These are phyloP conservation scores for Silene latifolia DNA, from an alignment of 148 eudicot species.

Conservation along the genomic window DNA sequence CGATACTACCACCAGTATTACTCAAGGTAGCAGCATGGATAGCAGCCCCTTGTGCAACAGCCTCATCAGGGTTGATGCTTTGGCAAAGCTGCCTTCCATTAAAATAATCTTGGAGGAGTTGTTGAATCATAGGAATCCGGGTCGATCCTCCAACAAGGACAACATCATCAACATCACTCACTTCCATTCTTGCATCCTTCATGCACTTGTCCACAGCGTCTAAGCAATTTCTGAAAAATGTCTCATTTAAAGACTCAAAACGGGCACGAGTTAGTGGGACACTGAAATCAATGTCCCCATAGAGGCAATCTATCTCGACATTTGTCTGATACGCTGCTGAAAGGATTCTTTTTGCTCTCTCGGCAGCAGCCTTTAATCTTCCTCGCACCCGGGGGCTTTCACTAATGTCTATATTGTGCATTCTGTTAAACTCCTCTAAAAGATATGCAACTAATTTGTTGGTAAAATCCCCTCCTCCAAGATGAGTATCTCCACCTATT, in stretches of 20 bases:
- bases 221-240: not conserved
- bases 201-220: constrained; percentile 1
- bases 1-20: not conserved
- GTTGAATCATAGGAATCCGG: constrained; percentile 6
- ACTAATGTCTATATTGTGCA: not conserved
- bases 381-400: not conserved
- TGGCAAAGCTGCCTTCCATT: not conserved
- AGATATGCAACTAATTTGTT: not conserved
- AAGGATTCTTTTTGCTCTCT: constrained; percentile 4
- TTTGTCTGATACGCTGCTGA: not conserved
- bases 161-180: constrained; percentile 1
- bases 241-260: not conserved
- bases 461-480: constrained; percentile 2
- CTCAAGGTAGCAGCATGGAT: not conserved
- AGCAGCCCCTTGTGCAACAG: constrained; percentile 14
- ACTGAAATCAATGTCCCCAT: not conserved
- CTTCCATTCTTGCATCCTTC: not conserved
- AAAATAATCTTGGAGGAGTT: not conserved
- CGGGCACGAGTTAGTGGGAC: not conserved
- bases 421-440: not conserved
- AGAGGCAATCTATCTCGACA: too few relatives aligned
- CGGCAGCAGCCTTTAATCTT: not conserved
- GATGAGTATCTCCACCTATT: too few relatives aligned
- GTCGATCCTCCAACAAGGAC: constrained; percentile 11
- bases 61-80: constrained; percentile 13